These are phyloP conservation scores for Magnusiomyces suaveolens DNA, from an alignment of 1,139 yeast genomes.

Conservation along the genomic window DNA sequence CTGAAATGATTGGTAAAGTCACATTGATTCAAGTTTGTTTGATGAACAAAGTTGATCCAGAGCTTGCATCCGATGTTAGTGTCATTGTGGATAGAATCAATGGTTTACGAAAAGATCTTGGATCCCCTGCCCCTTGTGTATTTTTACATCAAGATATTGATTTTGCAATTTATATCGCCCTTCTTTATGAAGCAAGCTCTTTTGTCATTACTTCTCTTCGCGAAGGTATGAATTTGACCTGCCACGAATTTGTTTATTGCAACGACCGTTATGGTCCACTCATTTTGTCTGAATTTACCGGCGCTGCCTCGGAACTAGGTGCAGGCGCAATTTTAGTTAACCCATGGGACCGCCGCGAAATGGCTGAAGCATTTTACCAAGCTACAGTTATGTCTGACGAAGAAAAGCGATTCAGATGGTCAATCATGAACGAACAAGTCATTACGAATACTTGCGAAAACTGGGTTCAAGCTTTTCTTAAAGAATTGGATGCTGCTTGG, in stretches of 20 bases:
- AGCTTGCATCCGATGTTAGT: constrained; percentile 61
- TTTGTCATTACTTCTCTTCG: constrained; percentile 86
- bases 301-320: constrained; percentile 72
- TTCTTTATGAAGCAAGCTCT: constrained; percentile 74
- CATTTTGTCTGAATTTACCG: constrained; percentile 85
- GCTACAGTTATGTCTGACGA: constrained; percentile 55
- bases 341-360: constrained; percentile 76
- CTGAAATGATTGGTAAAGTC: constrained; percentile 57
- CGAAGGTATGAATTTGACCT: constrained; percentile 93
- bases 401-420: constrained; percentile 58
- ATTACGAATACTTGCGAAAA: constrained; percentile 56
- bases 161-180: constrained; percentile 80
- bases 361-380: constrained; percentile 50
- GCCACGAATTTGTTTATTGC: constrained; percentile 86
- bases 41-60: constrained; percentile 38
- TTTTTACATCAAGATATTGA: constrained; percentile 80
- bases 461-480: constrained; percentile 61
- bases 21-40: constrained; percentile 78
- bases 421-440: constrained; percentile 48
- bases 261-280: constrained; percentile 70
- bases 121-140: constrained; percentile 57
- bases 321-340: constrained; percentile 49
- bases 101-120: constrained; percentile 59
- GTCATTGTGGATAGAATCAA: constrained; percentile 79
- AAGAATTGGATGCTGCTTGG: constrained; percentile 55